A percentile compares a stretch with the other conserved stretches of the same genome.
These are phyloP conservation scores for Fusarium foetens DNA, from an alignment of 2,329 filamentous ascomycete genomes.

Conservation along the genomic window DNA sequence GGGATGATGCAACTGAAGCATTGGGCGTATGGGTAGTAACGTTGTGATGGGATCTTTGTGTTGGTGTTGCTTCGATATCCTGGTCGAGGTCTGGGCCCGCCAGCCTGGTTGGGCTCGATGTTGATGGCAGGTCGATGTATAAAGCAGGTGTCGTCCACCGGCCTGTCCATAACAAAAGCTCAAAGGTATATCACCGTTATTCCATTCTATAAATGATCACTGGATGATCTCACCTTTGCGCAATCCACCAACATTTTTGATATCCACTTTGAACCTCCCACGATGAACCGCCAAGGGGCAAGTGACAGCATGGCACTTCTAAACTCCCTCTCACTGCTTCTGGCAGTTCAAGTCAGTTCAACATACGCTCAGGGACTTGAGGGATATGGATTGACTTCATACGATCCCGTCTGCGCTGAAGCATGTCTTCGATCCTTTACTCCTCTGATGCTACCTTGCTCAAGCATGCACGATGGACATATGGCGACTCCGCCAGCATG, in stretches of 20 bases:
- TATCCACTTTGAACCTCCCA: background rate
- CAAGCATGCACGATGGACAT: background rate
- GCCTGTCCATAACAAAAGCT: too few species aligned
- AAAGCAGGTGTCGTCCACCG: background rate
- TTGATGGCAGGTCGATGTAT: conserved; percentile 3
- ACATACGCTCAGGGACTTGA: background rate
- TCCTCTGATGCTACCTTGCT: background rate
- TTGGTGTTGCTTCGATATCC: background rate
- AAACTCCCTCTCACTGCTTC: background rate
- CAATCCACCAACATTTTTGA: background rate
- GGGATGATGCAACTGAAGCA: background rate
- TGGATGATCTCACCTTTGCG: background rate
- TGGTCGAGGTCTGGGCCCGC: background rate
- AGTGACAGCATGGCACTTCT: background rate
- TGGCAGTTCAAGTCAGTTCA: background rate
- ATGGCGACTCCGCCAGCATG: background rate
- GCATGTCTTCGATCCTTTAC: conserved; percentile 10
- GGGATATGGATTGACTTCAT: background rate
- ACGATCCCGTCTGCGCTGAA: conserved; percentile 14
- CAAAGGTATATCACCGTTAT: background rate
- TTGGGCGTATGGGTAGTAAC: background rate
- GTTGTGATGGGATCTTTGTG: background rate
- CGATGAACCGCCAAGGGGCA: background rate
- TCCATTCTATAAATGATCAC: background rate
- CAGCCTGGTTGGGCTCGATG: background rate